Percentiles rank a stretch among this genome's conserved stretches.
Conservation (phyloP, 2,329 filamentous ascomycete species). For the Stylonectria norvegica region DNA sequence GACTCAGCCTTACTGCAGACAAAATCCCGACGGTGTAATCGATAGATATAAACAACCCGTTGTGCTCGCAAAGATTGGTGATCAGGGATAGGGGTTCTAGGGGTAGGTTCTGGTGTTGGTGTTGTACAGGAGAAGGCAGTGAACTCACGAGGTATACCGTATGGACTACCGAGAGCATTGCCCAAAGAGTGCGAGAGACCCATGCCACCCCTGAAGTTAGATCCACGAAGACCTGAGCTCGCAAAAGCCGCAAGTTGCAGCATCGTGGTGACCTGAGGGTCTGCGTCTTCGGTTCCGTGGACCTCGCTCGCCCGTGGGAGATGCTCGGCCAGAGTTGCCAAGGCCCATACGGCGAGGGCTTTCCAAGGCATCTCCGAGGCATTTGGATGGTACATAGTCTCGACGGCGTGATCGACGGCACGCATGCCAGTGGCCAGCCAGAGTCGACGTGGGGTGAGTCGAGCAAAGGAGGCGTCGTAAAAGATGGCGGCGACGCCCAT, state of each 20-base stretch:
- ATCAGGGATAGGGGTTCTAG: no score
- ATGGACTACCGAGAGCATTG: conserved; percentile 16
- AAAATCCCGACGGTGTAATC: neutral
- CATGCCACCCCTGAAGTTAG: conserved; percentile 15
- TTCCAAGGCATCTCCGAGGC: conserved; percentile 21
- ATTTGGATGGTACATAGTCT: conserved; percentile 21
- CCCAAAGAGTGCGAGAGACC: conserved; percentile 13
- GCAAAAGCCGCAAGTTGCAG: conserved; percentile 22
- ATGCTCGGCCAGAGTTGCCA: conserved; percentile 5
- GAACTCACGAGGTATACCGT: conserved; percentile 19
- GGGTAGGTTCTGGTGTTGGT: no score
- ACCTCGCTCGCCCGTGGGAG: conserved; percentile 6
- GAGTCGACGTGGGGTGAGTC: conserved; percentile 14
- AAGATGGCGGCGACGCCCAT: conserved; percentile 18
- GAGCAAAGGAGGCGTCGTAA: conserved; percentile 16
- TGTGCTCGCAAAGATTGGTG: no score
- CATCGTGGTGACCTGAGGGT: conserved; percentile 13
- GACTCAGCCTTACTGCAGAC: neutral
- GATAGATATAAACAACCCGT: neutral
- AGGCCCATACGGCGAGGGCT: conserved; percentile 16
- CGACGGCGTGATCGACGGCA: conserved; percentile 21
- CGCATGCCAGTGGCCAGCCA: conserved; percentile 21
- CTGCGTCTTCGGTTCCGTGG: conserved; percentile 11
- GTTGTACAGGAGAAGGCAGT: neutral
- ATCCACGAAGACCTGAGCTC: conserved; percentile 20